phyloP scores from a whole-genome alignment of 1,139 yeast species.

The Taiozyma onychis region DNA sequence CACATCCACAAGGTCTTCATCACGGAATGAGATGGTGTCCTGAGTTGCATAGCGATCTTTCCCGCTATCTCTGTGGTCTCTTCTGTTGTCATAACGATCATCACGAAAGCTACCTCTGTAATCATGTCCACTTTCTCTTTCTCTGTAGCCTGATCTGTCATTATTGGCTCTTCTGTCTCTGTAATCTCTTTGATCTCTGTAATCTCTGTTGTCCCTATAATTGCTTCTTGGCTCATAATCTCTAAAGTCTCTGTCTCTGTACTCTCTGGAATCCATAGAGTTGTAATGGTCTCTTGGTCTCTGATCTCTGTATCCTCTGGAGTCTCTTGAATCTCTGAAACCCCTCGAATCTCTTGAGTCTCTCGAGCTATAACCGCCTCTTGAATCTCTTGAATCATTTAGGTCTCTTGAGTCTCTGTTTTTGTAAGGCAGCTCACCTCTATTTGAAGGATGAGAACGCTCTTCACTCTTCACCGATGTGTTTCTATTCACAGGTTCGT shows the following conservation, averaged over 20 bases:
- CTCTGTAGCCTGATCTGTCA: constrained; percentile 1
- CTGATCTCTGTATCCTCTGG: constrained; percentile 1
- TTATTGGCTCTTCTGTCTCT: constrained; percentile 8
- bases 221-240: neutral
- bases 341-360: constrained; percentile 5
- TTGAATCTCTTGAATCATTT: neutral
- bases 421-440: neutral
- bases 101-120: constrained; percentile 4
- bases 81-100: constrained; percentile 5
- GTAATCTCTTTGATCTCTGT: constrained; percentile 2
- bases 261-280: constrained; percentile 8
- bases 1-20: constrained; percentile 26
- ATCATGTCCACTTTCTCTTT: constrained; percentile 1
- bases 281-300: neutral
- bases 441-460: neutral
- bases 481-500: neutral
- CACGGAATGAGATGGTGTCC: constrained; percentile 5
- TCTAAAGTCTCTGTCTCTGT: neutral
- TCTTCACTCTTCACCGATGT: neutral
- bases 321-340: constrained; percentile 2
- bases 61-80: constrained; percentile 8
- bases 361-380: neutral
- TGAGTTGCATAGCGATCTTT: constrained; percentile 7
- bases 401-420: constrained; percentile 5
- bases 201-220: neutral